Conservation (phyloP, 495 filamentous ascomycete species). For the Trichoderma reesei region DNA sequence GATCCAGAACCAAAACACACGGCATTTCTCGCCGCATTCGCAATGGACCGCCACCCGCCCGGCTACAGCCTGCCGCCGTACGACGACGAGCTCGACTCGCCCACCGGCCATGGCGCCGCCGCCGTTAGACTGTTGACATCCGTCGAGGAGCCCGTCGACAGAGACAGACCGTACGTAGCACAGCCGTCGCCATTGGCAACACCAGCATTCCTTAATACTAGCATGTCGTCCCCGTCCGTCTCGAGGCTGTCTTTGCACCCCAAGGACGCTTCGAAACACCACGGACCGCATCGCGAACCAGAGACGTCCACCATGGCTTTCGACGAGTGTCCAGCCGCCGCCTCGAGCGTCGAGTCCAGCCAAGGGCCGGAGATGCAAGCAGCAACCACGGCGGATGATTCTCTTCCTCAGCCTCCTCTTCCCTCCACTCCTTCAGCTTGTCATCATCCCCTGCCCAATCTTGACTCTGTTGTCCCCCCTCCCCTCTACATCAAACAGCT, state of each 20-base stretch:
- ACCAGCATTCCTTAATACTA: conserved; percentile 1
- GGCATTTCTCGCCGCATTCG: neutral
- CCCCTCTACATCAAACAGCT: neutral
- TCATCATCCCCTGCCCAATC: neutral
- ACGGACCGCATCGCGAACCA: neutral
- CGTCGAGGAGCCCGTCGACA: conserved; percentile 33
- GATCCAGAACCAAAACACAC: neutral
- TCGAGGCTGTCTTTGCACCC: neutral
- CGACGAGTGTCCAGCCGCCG: conserved; percentile 1
- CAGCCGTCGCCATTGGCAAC: conserved; percentile 20
- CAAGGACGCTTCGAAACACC: conserved; percentile 6
- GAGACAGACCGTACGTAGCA: conserved; percentile 32
- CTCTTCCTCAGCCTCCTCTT: too few relatives aligned
- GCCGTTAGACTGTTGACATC: conserved; percentile 44
- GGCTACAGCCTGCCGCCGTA: conserved; percentile 40
- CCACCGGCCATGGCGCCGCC: conserved; percentile 26
- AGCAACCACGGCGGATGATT: neutral
- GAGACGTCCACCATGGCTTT: neutral
- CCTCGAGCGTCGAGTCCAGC: neutral
- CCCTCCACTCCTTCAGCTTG: neutral
- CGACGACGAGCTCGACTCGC: conserved; percentile 26
- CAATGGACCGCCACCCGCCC: conserved; percentile 34
- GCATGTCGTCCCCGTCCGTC: neutral
- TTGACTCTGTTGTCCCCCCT: neutral
- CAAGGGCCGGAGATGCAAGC: neutral